Percentiles rank a stretch among this genome's conserved stretches.
These are phyloP conservation scores for Botryotinia narcissicola DNA, from an alignment of 2,329 filamentous ascomycete species.

Conservation along the genomic window DNA sequence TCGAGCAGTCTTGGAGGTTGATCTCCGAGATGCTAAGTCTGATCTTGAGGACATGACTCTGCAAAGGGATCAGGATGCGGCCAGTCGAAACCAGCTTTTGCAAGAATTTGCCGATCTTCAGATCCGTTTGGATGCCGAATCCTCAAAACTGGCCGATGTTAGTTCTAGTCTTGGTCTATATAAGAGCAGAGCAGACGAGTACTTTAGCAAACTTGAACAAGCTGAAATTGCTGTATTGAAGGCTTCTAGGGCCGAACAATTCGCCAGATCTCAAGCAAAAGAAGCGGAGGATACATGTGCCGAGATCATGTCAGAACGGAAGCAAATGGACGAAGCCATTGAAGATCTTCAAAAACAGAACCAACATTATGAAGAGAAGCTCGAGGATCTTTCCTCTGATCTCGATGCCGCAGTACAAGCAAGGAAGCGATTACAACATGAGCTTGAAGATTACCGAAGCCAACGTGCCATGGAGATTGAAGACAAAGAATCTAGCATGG, in stretches of 20 bases:
- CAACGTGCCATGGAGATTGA: conserved; percentile 95
- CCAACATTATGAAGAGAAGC: conserved; percentile 83
- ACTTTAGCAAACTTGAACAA: conserved; percentile 95
- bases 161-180: conserved; percentile 82
- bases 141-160: conserved; percentile 80
- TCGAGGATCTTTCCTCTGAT: conserved; percentile 90
- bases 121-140: conserved; percentile 86
- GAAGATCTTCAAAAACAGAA: conserved; percentile 89
- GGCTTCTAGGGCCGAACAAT: conserved; percentile 86
- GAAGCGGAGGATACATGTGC: conserved; percentile 92
- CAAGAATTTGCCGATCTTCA: conserved; percentile 93
- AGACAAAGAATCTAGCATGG: conserved; percentile 92
- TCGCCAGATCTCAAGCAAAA: conserved; percentile 82
- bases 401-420: conserved; percentile 80
- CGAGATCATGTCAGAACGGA: conserved; percentile 85
- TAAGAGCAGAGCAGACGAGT: conserved; percentile 89
- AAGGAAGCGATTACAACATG: conserved; percentile 92
- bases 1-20: conserved; percentile 76
- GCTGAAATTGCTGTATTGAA: conserved; percentile 95
- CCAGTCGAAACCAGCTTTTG: conserved; percentile 83
- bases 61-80: conserved; percentile 80
- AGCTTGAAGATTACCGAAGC: conserved; percentile 94
- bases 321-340: conserved; percentile 81
- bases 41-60: conserved; percentile 78
- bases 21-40: conserved; percentile 78